Evolutionary conservation across 2,329 filamentous ascomycete species (phyloP).

Genomic region (Arthrobotrys iridis): DNA sequence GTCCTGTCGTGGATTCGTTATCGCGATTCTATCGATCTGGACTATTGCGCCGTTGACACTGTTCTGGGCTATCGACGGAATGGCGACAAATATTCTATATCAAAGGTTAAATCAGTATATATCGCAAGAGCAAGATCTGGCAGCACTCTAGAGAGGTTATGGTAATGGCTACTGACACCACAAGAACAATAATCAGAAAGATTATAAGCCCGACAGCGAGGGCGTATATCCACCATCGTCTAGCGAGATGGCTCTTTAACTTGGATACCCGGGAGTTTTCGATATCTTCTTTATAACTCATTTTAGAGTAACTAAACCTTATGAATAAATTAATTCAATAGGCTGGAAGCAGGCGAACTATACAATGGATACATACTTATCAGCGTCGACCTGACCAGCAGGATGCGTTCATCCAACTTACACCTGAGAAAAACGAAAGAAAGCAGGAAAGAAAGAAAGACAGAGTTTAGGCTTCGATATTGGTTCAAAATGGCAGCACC

Average conservation of each 20-base stretch:
- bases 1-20: conserved; percentile 64
- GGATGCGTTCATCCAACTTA: no score
- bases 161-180: background rate
- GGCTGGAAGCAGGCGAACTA: no score
- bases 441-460: no score
- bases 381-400: no score
- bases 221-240: background rate
- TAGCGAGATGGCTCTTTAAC: background rate
- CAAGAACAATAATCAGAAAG: background rate
- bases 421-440: no score
- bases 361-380: no score
- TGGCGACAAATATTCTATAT: conserved; percentile 67
- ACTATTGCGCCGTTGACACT: conserved; percentile 68
- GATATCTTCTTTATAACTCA: background rate
- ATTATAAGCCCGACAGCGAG: background rate
- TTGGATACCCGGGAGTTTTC: background rate
- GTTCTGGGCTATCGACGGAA: conserved; percentile 69
- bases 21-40: conserved; percentile 66
- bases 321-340: background rate
- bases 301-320: background rate
- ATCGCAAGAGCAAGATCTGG: no score
- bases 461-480: background rate
- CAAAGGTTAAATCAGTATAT: no score
- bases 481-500: background rate
- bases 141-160: no score